Percentiles rank a stretch among this genome's conserved stretches.
Evolutionary conservation across 345 rosid species (phyloP).

Genomic region (Passiflora organensis): DNA sequence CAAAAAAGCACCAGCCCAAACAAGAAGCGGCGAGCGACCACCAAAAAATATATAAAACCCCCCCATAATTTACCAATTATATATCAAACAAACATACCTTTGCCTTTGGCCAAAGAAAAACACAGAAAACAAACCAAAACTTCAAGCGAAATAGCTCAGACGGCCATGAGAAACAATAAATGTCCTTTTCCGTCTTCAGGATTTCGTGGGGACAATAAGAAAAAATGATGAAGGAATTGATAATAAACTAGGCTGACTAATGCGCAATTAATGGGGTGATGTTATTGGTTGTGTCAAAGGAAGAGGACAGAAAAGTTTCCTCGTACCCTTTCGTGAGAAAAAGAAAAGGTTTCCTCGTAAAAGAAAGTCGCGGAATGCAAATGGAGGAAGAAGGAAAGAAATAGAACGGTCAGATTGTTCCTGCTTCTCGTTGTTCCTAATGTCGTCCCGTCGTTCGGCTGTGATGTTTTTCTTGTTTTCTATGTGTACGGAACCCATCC

Average conservation of each 20-base stretch:
- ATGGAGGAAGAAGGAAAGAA: background rate
- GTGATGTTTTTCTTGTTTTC: background rate
- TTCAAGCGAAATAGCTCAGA: too few relatives aligned
- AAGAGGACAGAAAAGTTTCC: too few relatives aligned
- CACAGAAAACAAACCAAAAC: too few relatives aligned
- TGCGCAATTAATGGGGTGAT: background rate
- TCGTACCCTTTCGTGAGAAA: too few relatives aligned
- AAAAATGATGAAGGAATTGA: background rate
- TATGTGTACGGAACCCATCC: too few relatives aligned
- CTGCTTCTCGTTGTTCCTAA: conserved; percentile 12
- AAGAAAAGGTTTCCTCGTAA: background rate
- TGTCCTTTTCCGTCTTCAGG: too few relatives aligned
- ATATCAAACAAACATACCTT: background rate
- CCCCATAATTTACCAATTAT: too few relatives aligned
- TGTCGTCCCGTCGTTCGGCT: too few relatives aligned
- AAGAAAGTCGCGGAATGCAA: background rate
- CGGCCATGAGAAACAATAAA: background rate
- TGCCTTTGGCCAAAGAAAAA: background rate
- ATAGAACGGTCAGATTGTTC: too few relatives aligned
- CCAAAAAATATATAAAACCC: background rate
- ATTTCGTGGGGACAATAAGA: background rate
- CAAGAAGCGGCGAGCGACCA: too few relatives aligned
- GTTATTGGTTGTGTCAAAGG: background rate
- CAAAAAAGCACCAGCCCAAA: conserved; percentile 3
- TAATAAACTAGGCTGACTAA: conserved; percentile 2